Evolutionary conservation across 2,329 filamentous ascomycete genomes (phyloP), one percentile per base, ranked within the genome.

Genomic region (Alternaria sp.): DNA sequence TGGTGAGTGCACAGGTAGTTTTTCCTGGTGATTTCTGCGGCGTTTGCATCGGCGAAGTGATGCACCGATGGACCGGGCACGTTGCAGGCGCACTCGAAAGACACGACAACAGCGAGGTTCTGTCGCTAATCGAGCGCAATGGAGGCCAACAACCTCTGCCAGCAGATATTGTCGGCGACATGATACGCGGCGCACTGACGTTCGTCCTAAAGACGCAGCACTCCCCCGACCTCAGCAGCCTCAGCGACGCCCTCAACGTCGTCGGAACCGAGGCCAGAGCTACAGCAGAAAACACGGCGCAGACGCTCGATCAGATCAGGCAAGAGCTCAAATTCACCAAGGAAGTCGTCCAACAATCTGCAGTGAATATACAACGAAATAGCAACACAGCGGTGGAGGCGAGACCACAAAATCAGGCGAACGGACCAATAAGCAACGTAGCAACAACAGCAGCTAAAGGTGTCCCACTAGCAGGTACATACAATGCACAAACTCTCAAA

Each of bases 131-230:
- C 14, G 14, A 36, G 34, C 34, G 34, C 34, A 36, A 36, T 14
- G 14, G 34, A 36, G 34, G 34, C 34, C 14, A 36, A 17, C 45
- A 67, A 57, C 40, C 58, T 42, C 24, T 64, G 51, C 61, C 56
- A 23, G 63, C 56, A 61, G 61, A 66, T 37, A 23, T 62, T 21
- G 39, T 52, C 24, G 39, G 48, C 14, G 45, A 59, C 34, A 56
- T 60, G 26, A 52, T 61, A 37, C 49, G 51, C 51, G 44, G 63
- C 56, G 55, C 52, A 24, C 34, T 67, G 39, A 67, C 54, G 17
- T 64, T 66, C 23, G 52, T 64, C 36, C 52, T 64, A 24, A 67
- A 69, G 53, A 49, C 55, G 37, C 57, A 65, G 54, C 57, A 64
- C 54, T 48, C 63, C 45, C 61, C 63, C 13, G 37, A 69, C 49